A percentile compares a stretch with the other conserved stretches of the same genome.
phyloP scores from a whole-genome alignment of 169 alveolate species.

The Plasmodium vivax region DNA sequence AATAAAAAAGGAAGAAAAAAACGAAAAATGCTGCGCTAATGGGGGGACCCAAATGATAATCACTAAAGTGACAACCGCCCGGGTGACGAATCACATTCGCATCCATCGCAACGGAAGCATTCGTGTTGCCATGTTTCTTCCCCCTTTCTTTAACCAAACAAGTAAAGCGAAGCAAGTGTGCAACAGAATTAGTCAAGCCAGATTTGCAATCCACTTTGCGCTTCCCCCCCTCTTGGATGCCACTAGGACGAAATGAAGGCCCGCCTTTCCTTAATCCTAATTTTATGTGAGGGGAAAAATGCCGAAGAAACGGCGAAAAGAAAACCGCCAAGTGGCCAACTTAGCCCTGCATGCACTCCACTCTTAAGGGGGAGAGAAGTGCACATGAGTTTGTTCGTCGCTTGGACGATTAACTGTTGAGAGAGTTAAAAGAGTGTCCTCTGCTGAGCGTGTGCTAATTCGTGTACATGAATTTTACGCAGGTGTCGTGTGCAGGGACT shows the following conservation, averaged over 20 bases:
- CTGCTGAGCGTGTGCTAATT: not conserved
- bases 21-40: not conserved
- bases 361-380: not conserved
- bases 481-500: not conserved
- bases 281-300: constrained; percentile 10
- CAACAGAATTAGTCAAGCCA: not conserved
- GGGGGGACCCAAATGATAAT: not conserved
- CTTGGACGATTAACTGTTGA: not conserved
- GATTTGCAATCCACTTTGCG: not conserved
- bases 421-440: not conserved
- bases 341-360: not conserved
- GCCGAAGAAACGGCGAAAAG: constrained; percentile 4
- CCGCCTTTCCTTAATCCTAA: constrained; percentile 25
- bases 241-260: constrained; percentile 12
- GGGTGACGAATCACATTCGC: not conserved
- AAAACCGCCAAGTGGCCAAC: not conserved
- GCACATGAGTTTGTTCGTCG: not conserved
- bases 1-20: not conserved
- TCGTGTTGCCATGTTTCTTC: not conserved
- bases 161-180: not conserved
- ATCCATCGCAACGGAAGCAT: not conserved
- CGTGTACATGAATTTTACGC: not conserved
- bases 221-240: not conserved
- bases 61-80: not conserved
- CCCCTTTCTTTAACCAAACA: not conserved